A percentile compares a stretch with the other conserved stretches of the same genome.
Evolutionary conservation across 371 early-diverging fungal genomes (phyloP).

Genomic region (Lichtheimia ramosa): DNA sequence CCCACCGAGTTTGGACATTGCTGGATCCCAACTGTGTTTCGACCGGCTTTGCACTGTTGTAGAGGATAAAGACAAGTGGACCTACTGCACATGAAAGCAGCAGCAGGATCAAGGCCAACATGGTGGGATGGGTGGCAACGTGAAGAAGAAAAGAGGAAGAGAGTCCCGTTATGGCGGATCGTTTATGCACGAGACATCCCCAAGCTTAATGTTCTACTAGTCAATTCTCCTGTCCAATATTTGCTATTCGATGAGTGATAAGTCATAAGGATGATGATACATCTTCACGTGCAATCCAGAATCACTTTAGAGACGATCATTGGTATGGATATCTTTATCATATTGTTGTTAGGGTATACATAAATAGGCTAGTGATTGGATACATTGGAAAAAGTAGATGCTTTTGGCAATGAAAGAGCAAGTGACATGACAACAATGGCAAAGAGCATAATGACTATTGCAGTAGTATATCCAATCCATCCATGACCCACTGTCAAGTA

Average conservation of each 20-base stretch:
- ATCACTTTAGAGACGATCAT: too few relatives aligned
- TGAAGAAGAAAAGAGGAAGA: neutral
- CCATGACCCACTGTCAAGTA: constrained; percentile 34
- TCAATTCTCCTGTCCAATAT: too few relatives aligned
- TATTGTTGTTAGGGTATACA: too few relatives aligned
- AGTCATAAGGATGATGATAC: too few relatives aligned
- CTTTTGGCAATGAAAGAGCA: constrained; percentile 13
- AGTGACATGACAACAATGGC: constrained; percentile 31
- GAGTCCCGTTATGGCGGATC: too few relatives aligned
- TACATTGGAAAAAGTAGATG: too few relatives aligned
- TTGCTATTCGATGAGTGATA: too few relatives aligned
- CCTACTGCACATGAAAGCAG: neutral
- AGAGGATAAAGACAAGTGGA: neutral
- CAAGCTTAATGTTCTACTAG: too few relatives aligned
- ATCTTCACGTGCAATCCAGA: too few relatives aligned
- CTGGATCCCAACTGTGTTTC: neutral
- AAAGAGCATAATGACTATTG: constrained; percentile 26
- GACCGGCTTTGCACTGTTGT: neutral
- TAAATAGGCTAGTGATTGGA: too few relatives aligned
- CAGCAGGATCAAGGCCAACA: neutral
- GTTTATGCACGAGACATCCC: too few relatives aligned
- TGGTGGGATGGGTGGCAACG: neutral
- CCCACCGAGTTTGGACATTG: neutral
- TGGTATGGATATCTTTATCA: too few relatives aligned
- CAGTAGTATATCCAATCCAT: constrained; percentile 30